phyloP scores from a whole-genome alignment of 805 yeast species.

The Barnettozyma populi region DNA sequence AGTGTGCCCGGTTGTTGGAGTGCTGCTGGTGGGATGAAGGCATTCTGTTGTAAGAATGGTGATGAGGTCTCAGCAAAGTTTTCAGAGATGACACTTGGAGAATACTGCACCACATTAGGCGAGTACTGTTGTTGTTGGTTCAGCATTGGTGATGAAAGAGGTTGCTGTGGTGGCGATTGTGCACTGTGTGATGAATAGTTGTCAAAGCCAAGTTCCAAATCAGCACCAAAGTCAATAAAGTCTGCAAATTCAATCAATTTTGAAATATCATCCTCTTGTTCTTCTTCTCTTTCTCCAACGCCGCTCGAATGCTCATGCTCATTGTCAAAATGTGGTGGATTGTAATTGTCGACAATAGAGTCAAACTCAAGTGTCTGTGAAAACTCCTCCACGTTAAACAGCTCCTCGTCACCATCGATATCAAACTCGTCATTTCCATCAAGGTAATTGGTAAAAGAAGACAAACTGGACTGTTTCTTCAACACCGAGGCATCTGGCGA shows the following conservation, averaged over 20 bases:
- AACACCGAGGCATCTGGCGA: slow-evolving; percentile 34
- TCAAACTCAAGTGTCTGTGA: slow-evolving; percentile 20
- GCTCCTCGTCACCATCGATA: slow-evolving; percentile 16
- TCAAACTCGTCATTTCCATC: slow-evolving; percentile 5
- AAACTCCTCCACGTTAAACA: slow-evolving; percentile 25
- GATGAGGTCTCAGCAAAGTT: slow-evolving; percentile 7
- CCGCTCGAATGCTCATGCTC: not conserved
- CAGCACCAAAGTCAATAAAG: slow-evolving; percentile 41
- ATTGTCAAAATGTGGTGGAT: not conserved
- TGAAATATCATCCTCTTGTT: slow-evolving; percentile 29
- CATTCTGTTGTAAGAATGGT: slow-evolving; percentile 19
- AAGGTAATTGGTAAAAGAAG: slow-evolving; percentile 5
- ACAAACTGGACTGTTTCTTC: slow-evolving; percentile 23
- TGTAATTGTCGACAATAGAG: slow-evolving; percentile 6
- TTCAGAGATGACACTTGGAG: not conserved
- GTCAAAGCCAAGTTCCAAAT: slow-evolving; percentile 31
- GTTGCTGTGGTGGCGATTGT: not conserved
- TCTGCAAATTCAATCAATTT: slow-evolving; percentile 42
- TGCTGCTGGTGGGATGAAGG: slow-evolving; percentile 12
- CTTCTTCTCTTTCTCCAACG: slow-evolving; percentile 1
- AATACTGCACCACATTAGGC: not conserved
- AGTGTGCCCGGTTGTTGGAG: not conserved
- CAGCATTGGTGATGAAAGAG: slow-evolving; percentile 15
- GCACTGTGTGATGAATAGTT: not conserved
- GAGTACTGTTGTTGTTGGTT: not conserved